A percentile compares a stretch with the other conserved stretches of the same genome.
Conservation (phyloP, 2,329 filamentous ascomycete genomes). For the Xylaria polymorpha region DNA sequence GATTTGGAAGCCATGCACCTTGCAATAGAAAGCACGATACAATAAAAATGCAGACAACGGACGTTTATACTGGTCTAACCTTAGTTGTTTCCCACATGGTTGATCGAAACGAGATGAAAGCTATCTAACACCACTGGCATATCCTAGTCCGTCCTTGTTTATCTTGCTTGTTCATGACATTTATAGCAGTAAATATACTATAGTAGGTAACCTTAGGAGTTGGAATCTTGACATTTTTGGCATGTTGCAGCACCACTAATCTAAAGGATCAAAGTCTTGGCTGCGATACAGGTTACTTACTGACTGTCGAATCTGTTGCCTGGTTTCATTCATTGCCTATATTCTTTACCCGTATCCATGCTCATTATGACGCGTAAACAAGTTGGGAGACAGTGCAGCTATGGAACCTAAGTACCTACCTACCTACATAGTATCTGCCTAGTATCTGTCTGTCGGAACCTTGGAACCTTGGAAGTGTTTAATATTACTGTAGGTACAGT, state of each 20-base stretch:
- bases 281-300: not conserved
- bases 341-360: not conserved
- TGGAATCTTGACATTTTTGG: not conserved
- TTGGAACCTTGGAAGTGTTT: too few relatives aligned
- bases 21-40: conserved; percentile 1
- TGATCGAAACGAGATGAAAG: conserved; percentile 4
- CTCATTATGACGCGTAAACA: not conserved
- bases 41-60: conserved; percentile 11
- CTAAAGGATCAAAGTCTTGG: not conserved
- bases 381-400: not conserved
- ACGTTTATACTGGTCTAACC: conserved; percentile 1
- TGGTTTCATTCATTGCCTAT: too few relatives aligned
- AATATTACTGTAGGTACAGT: too few relatives aligned
- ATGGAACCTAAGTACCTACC: too few relatives aligned
- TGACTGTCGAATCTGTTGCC: not conserved
- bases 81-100: conserved; percentile 9
- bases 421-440: not conserved
- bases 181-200: not conserved
- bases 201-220: too few relatives aligned
- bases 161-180: not conserved
- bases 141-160: not conserved
- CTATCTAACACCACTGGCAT: not conserved
- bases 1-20: conserved; percentile 9
- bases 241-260: not conserved
- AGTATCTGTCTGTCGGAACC: not conserved